phyloP scores from a whole-genome alignment of 306 rosid species.

The Prunus kanzakura region DNA sequence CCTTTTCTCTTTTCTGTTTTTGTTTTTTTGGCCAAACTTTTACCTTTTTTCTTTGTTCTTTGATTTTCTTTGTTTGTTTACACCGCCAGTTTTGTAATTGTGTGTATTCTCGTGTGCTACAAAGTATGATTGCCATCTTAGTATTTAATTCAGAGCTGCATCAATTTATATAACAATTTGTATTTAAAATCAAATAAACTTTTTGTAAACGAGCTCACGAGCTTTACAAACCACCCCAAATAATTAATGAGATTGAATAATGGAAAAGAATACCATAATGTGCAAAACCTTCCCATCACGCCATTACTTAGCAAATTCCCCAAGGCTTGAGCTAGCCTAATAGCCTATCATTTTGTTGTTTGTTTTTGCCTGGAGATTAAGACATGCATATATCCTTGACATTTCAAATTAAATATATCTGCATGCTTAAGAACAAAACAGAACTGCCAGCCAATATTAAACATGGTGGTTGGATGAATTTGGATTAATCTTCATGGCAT shows the following conservation, averaged over 20 bases:
- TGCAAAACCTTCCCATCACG: slow-evolving; percentile 7
- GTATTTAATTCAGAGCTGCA: not conserved
- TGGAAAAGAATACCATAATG: not conserved
- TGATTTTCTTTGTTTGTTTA: not conserved
- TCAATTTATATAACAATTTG: not conserved
- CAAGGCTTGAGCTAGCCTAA: not conserved
- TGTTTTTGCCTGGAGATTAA: not conserved
- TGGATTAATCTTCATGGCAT: not conserved
- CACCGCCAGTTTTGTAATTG: slow-evolving; percentile 2
- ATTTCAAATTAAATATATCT: not conserved
- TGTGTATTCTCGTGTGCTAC: not conserved
- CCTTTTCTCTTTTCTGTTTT: not conserved
- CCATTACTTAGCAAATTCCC: not conserved
- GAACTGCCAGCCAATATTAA: not conserved
- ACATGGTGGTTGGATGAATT: not conserved
- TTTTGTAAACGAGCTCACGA: too few relatives aligned
- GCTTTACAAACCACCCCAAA: too few relatives aligned
- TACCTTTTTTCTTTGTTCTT: not conserved
- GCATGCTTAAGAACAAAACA: not conserved
- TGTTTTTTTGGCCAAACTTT: not conserved
- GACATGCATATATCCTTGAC: not conserved
- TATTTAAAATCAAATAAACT: not conserved
- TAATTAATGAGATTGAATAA: not conserved
- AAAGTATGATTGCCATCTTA: not conserved
- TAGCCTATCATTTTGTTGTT: not conserved